Evolutionary conservation across 176 grass and related monocot genomes (phyloP).

Genomic region (Olyra latifolia): DNA sequence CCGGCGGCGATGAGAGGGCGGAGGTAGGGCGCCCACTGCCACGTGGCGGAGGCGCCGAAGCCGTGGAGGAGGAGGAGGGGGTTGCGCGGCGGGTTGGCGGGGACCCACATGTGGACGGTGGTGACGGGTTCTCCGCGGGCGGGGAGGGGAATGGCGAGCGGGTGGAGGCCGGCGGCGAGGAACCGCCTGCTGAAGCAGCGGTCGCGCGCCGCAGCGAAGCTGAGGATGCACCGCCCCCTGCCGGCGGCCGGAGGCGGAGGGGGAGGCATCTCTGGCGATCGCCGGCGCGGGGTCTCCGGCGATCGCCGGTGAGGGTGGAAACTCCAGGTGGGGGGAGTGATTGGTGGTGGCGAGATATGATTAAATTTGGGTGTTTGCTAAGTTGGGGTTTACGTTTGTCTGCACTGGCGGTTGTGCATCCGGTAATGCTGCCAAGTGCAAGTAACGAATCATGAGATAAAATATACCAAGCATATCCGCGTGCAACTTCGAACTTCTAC

Average conservation of each 20-base stretch:
- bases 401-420: background rate
- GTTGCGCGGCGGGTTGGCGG: conserved; percentile 45
- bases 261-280: conserved; percentile 42
- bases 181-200: conserved; percentile 67
- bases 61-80: conserved; percentile 86
- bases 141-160: conserved; percentile 40
- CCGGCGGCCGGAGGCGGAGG: conserved; percentile 33
- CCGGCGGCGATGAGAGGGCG: conserved; percentile 65
- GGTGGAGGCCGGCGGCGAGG: conserved; percentile 60
- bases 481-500: too few species aligned
- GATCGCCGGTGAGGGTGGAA: conserved; percentile 12
- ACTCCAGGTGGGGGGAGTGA: background rate
- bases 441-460: too few species aligned
- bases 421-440: background rate
- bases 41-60: conserved; percentile 86
- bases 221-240: conserved; percentile 45
- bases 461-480: too few species aligned
- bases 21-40: conserved; percentile 89
- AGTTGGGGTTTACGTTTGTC: conserved; percentile 31
- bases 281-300: conserved; percentile 21
- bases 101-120: conserved; percentile 78
- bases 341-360: background rate
- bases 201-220: conserved; percentile 77
- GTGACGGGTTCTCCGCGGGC: conserved; percentile 32
- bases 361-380: conserved; percentile 38